Conservation (phyloP, 129 eudicot species). For the Saussurea involucrata region DNA sequence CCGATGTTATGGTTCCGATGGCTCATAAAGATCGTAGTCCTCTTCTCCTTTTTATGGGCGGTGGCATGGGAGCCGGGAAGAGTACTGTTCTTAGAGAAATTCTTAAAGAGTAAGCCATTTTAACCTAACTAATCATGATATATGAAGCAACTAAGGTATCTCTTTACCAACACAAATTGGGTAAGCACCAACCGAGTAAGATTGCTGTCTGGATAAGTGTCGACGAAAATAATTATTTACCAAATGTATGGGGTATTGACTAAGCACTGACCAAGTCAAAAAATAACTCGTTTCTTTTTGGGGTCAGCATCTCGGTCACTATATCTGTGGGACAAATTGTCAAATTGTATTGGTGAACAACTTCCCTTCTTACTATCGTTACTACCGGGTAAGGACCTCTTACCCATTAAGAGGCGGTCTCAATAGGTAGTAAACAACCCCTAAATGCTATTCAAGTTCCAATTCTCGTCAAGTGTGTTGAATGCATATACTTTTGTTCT, state of each 20-base stretch:
- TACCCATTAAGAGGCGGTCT: not conserved
- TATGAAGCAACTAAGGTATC: not conserved
- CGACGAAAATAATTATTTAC: not conserved
- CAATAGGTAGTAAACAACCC: too few species aligned
- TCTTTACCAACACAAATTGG: not conserved
- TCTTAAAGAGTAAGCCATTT: constrained; percentile 69
- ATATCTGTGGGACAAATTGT: not conserved
- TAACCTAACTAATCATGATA: not conserved
- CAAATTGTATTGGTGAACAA: not conserved
- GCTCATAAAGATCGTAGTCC: constrained; percentile 76
- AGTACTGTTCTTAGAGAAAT: constrained; percentile 97
- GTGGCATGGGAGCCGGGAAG: constrained; percentile 99
- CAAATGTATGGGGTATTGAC: too few species aligned
- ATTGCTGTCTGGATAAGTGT: not conserved
- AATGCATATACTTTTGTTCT: too few species aligned
- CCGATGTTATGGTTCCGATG: constrained; percentile 43
- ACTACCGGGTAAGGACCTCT: not conserved
- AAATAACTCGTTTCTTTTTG: not conserved
- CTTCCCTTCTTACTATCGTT: too few species aligned
- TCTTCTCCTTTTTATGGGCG: constrained; percentile 96
- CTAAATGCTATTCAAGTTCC: too few species aligned
- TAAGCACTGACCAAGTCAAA: not conserved
- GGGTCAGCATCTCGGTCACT: not conserved
- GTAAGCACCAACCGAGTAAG: too few species aligned
- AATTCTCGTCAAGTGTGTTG: too few species aligned